Evolutionary conservation across 2,329 filamentous ascomycete genomes (phyloP).

Genomic region (Neopestalotiopsis rosae): DNA sequence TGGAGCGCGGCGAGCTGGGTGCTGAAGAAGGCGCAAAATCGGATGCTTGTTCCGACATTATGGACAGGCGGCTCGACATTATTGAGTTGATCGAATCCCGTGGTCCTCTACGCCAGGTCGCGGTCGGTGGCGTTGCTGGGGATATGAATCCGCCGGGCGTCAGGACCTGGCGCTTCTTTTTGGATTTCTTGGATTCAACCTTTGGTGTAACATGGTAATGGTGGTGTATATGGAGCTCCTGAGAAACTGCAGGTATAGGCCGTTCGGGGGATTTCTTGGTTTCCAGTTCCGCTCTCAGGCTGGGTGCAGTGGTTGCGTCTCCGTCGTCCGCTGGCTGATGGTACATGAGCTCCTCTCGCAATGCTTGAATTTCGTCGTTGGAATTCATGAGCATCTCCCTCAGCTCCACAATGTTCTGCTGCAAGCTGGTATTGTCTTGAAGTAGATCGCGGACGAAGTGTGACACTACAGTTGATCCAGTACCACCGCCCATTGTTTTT

Average conservation of each 20-base stretch:
- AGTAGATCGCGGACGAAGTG: slow-evolving; percentile 96
- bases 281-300: slow-evolving; percentile 75
- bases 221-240: slow-evolving; percentile 90
- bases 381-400: slow-evolving; percentile 89
- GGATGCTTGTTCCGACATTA: slow-evolving; percentile 64
- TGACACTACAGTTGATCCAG: slow-evolving; percentile 77
- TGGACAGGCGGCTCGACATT: slow-evolving; percentile 66
- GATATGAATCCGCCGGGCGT: slow-evolving; percentile 67
- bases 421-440: slow-evolving; percentile 92
- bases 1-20: slow-evolving; percentile 81
- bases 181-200: slow-evolving; percentile 65
- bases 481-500: slow-evolving; percentile 65
- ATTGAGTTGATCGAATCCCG: slow-evolving; percentile 52
- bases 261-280: slow-evolving; percentile 45
- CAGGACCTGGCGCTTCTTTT: slow-evolving; percentile 74
- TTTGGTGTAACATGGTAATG: slow-evolving; percentile 81
- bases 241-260: slow-evolving; percentile 54
- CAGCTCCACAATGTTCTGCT: slow-evolving; percentile 89
- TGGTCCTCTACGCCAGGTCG: slow-evolving; percentile 39
- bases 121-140: slow-evolving; percentile 46
- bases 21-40: slow-evolving; percentile 75
- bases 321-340: slow-evolving; percentile 71
- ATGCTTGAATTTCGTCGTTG: slow-evolving; percentile 88
- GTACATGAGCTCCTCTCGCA: slow-evolving; percentile 80
- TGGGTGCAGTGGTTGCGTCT: slow-evolving; percentile 49